Percentiles rank a stretch among this genome's conserved stretches.
phyloP scores from a whole-genome alignment of 257 asterid genomes.

The Salvia rosmarinus region DNA sequence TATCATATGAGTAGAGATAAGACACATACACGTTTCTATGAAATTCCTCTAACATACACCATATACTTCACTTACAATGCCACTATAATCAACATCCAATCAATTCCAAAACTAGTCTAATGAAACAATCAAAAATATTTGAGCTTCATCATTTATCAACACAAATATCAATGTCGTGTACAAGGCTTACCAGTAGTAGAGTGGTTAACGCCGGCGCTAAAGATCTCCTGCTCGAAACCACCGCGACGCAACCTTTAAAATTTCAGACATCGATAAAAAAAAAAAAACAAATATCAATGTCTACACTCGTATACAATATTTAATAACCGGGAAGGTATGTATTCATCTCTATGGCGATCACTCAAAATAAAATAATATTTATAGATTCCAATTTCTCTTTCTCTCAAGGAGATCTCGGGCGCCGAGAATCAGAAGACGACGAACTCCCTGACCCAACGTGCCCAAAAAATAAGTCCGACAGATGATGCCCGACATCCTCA shows the following conservation, averaged over 20 bases:
- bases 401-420: slow-evolving; percentile 33
- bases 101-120: background rate
- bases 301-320: background rate
- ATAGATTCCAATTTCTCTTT: background rate
- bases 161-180: too few relatives aligned
- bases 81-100: background rate
- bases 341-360: background rate
- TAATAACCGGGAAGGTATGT: slow-evolving; percentile 7
- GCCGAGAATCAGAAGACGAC: slow-evolving; percentile 42
- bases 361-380: too few relatives aligned
- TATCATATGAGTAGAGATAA: too few relatives aligned
- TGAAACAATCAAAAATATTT: background rate
- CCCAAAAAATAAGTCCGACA: slow-evolving; percentile 69
- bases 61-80: background rate
- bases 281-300: background rate
- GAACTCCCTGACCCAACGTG: slow-evolving; percentile 41
- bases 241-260: too few relatives aligned
- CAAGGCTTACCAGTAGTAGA: too few relatives aligned
- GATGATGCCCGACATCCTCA: slow-evolving; percentile 59
- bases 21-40: too few relatives aligned
- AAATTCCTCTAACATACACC: too few relatives aligned
- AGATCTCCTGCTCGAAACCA: too few relatives aligned
- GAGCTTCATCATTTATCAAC: slow-evolving; percentile 9
- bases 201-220: too few relatives aligned
- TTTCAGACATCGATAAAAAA: too few relatives aligned